phyloP scores from a whole-genome alignment of 257 asterid species.

The Coffea canephora region DNA sequence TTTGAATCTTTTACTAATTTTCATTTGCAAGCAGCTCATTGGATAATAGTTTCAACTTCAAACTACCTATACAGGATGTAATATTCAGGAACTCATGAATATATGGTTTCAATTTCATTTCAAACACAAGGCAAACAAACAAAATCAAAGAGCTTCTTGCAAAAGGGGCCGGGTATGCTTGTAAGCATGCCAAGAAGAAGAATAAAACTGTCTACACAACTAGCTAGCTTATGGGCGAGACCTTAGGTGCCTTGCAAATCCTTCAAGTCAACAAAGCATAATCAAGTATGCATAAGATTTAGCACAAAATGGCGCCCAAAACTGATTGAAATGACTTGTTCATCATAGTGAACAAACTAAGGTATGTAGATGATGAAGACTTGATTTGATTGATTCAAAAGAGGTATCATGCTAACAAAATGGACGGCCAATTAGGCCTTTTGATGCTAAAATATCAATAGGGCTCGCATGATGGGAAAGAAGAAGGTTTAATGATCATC shows the following conservation, averaged over 20 bases:
- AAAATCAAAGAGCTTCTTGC: background rate
- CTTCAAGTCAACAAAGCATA: background rate
- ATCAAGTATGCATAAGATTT: constrained; percentile 12
- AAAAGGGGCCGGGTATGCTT: background rate
- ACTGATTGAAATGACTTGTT: constrained; percentile 14
- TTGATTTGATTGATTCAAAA: background rate
- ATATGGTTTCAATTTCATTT: background rate
- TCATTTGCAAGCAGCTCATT: too few relatives aligned
- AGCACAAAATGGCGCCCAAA: constrained; percentile 7
- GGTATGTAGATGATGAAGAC: background rate
- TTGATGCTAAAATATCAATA: background rate
- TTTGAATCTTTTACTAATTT: background rate
- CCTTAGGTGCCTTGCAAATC: background rate
- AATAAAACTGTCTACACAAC: background rate
- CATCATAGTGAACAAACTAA: background rate
- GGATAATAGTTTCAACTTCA: too few relatives aligned
- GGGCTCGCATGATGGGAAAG: background rate
- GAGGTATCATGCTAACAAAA: background rate
- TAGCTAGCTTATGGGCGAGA: background rate
- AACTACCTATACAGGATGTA: background rate
- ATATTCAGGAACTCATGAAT: background rate
- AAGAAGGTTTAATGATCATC: background rate
- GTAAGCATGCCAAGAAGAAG: background rate
- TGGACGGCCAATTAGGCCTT: constrained; percentile 1
- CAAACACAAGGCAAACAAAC: background rate